Evolutionary conservation across 2,329 filamentous ascomycete species (phyloP).

Genomic region (Calonectria crousiana): DNA sequence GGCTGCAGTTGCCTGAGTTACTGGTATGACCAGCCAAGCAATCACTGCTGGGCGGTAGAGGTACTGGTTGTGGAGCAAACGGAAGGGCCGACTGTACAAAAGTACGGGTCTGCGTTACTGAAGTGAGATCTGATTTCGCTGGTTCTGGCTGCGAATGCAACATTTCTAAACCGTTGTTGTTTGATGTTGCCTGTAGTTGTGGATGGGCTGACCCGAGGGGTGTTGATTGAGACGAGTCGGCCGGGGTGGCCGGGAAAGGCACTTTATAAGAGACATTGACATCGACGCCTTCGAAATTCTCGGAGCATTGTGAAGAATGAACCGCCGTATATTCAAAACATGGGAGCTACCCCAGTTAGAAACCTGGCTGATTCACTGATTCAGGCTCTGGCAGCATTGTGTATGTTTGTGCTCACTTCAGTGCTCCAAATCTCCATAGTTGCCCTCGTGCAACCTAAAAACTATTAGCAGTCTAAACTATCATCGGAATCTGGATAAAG

Average conservation of each 20-base stretch:
- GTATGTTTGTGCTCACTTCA: not conserved
- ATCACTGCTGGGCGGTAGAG: not conserved
- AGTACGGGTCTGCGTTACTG: not conserved
- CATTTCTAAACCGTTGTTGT: conserved; percentile 1
- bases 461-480: not conserved
- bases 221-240: not conserved
- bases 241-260: not conserved
- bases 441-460: conserved; percentile 6
- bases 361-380: not conserved
- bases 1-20: not conserved
- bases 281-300: not conserved
- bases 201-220: not conserved
- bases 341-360: not conserved
- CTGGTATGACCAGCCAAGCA: not conserved
- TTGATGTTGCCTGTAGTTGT: not conserved
- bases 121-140: not conserved
- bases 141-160: not conserved
- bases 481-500: not conserved
- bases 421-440: not conserved
- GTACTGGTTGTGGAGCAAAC: not conserved
- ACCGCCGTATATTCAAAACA: not conserved
- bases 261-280: not conserved
- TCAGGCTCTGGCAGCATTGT: not conserved
- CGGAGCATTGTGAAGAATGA: not conserved
- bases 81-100: not conserved